phyloP scores from a whole-genome alignment of 2,329 filamentous ascomycete species.

The Teratosphaeriaceae sp. region DNA sequence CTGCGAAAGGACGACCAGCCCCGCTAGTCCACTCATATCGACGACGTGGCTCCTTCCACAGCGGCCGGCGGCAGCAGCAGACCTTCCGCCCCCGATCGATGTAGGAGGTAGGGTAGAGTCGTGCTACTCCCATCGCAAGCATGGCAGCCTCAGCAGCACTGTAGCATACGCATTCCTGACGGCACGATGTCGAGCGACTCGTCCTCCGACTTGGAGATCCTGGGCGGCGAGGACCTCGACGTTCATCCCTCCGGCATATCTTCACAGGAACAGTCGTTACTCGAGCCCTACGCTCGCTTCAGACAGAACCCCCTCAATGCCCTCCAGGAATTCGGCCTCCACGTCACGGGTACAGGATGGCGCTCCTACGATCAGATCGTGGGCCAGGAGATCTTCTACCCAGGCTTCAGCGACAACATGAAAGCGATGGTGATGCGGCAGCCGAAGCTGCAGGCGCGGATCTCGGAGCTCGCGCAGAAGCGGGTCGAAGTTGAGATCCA shows the following conservation, averaged over 20 bases:
- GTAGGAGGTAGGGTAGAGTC: too few relatives aligned
- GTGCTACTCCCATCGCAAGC: neutral
- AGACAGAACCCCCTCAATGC: conserved; percentile 68
- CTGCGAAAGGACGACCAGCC: too few relatives aligned
- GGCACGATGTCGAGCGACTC: neutral
- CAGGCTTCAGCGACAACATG: conserved; percentile 88
- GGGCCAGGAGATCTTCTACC: conserved; percentile 88
- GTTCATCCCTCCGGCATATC: conserved; percentile 38
- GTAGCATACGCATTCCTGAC: neutral
- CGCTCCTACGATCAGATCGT: conserved; percentile 86
- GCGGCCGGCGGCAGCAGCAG: too few relatives aligned
- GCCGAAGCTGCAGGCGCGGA: conserved; percentile 65
- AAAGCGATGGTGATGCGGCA: conserved; percentile 69
- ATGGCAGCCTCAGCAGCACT: neutral
- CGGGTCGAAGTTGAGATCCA: conserved; percentile 69
- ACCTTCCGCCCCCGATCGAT: too few relatives aligned
- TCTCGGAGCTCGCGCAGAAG: conserved; percentile 67
- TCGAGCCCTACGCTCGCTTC: conserved; percentile 83
- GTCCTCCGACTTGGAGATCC: conserved; percentile 38
- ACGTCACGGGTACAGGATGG: conserved; percentile 92
- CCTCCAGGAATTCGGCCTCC: conserved; percentile 84
- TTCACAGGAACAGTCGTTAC: conserved; percentile 56
- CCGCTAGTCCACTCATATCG: too few relatives aligned
- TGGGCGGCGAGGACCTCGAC: conserved; percentile 38
- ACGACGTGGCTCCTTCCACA: too few relatives aligned